phyloP scores from a whole-genome alignment of 2,329 filamentous ascomycete genomes.

The Ophiosphaerella narmari region DNA sequence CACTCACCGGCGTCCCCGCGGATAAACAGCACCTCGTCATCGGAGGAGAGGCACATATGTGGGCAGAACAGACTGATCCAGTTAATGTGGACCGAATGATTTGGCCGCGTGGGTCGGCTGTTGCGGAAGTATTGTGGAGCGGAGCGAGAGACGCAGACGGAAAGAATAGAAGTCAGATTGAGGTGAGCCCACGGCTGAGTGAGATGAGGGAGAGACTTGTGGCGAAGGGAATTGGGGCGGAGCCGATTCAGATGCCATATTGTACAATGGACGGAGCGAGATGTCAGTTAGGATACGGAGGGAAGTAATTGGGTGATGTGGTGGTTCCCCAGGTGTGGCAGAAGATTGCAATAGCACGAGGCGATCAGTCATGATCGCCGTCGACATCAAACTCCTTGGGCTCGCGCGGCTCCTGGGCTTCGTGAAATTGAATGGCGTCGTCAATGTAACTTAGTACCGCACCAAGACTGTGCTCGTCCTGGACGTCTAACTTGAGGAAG shows the following conservation, averaged over 20 bases:
- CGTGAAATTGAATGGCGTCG: constrained; percentile 90
- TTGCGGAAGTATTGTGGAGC: constrained; percentile 80
- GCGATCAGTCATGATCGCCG: constrained; percentile 1
- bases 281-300: constrained; percentile 19
- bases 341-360: too few relatives aligned
- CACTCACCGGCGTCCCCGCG: constrained; percentile 66
- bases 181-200: constrained; percentile 69
- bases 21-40: constrained; percentile 70
- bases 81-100: constrained; percentile 75
- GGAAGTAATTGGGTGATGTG: neutral
- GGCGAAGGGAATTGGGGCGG: constrained; percentile 66
- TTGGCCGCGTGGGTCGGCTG: constrained; percentile 77
- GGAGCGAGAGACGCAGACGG: constrained; percentile 69
- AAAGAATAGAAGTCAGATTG: constrained; percentile 71
- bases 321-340: neutral
- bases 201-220: constrained; percentile 80
- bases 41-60: constrained; percentile 81
- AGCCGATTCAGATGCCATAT: constrained; percentile 73
- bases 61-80: constrained; percentile 77
- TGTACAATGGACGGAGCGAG: constrained; percentile 65
- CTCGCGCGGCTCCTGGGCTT: constrained; percentile 89
- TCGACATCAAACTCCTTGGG: constrained; percentile 56
- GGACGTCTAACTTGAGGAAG: constrained; percentile 85
- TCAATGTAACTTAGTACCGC: constrained; percentile 89
- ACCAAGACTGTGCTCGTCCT: constrained; percentile 89